Base-by-base conservation (phyloP, 495 filamentous ascomycete species). In the Hypoxylon crocopeplum region DNA sequence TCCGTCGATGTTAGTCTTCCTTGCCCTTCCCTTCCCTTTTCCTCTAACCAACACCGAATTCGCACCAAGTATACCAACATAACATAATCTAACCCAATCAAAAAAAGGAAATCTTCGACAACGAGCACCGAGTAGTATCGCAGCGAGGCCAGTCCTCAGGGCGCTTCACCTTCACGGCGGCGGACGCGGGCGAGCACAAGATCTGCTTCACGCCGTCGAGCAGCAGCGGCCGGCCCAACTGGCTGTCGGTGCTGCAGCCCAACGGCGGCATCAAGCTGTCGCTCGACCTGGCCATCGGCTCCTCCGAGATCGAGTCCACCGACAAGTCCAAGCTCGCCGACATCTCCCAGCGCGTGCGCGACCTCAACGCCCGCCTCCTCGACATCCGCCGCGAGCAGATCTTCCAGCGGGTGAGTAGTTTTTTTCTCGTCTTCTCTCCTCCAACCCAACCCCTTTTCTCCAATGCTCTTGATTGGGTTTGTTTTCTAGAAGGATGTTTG, bases 301-400 rank as follows among this genome's bases (percentile, higher is more conserved):
- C 95, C 38, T 92, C 86, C 77, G 86, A 89, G 72, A 96, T 98
- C 70, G 92, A 97, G 77, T 93, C 87, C 62, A 87, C 88, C 67
- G 94, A 98, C 69, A 96, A 96, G 84, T 83, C 85, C 52, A 97
- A 98, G 82, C 88, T 98, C 47, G 78, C 87, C 67, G 92, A 98
- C 76, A 89, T 98, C 62, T 90, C 92, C 37, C 83, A 90, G 77
- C 88, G 90, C 66, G 90, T 98, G 21, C 86, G 84, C 80, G 94
- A 98, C 75, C 73, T 98, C 64, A 97, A 97, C 75, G 81, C 84
- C 36, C 80, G 94, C 38, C 76, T 98, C 71, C 84, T 91, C 63
- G 94, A 98, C 76, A 93, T 98, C 66, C 79, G 89, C 63, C 78
- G 92, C 49, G 94, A 98, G 78, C 94, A 98, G 82, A 86, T 97